Base-by-base conservation (phyloP, 2,329 filamentous ascomycete species). In the Ascochyta clinopodiicola region DNA sequence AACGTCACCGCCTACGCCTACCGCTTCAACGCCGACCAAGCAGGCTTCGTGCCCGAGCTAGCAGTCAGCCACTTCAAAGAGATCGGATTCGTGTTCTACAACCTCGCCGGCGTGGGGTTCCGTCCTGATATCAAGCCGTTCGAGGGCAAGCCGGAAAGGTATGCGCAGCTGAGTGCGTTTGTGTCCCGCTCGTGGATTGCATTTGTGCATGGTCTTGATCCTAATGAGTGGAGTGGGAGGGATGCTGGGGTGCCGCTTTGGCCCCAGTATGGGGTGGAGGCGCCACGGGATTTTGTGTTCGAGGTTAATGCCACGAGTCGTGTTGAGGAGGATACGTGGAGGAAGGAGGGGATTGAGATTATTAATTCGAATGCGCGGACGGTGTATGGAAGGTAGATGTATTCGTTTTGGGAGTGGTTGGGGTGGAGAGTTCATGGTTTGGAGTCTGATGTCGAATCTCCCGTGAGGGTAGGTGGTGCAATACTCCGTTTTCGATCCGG, bases 1-100 rank as follows among this genome's bases (percentile, higher is more conserved):
- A 73, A 75, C 10, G 66, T 81, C 1, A 74, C 80, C 6, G 81
- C 81, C 2, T 87, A 84, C 72, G 81, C 79, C 54, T 87, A 86
- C 72, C 80, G 82, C 32, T 87, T 87, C 76, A 84, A 87, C 63
- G 83, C 82, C 12, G 67, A 78, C n/a, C 60, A 48, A 25, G 50
- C 49, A 1, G 48, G 56, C 59, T 78, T 0, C 74, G 77, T 13
- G 77, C 80, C 32, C 61, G 31, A 72, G 3, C 62, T 69, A 0
- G 79, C 79, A 0, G 78, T 79, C 0, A 77, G 77, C 0, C 84
- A 86, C 66, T 86, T 85, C 62, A 75, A 76, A 51, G 77, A 80
- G 62, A 71, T 78, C 0, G 70, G 70, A 0, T 78, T 75, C 51
- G 76, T 78, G 7, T 78, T 79, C 58, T 62, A 75, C 62, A 79